Percentiles rank a stretch among this genome's conserved stretches.
Evolutionary conservation across 345 rosid species (phyloP).

Genomic region (Balakata baccata): DNA sequence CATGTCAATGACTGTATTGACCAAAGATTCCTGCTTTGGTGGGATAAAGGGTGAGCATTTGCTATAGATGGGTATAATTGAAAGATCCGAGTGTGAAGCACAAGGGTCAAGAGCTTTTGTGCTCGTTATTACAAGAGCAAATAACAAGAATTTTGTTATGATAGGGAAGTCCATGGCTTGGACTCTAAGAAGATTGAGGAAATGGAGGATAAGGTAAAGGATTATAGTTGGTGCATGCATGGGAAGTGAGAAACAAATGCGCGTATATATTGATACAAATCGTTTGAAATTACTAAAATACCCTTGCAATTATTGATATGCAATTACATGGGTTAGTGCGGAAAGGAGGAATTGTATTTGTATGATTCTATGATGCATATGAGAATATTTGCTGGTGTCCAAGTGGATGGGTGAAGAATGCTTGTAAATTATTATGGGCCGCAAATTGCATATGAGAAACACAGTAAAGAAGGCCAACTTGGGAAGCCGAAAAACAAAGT

Average conservation of each 20-base stretch:
- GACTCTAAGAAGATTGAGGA: neutral
- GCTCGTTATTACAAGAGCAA: constrained; percentile 36
- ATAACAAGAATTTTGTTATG: constrained; percentile 31
- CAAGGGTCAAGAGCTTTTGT: constrained; percentile 48
- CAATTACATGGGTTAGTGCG: neutral
- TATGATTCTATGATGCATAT: too few species aligned
- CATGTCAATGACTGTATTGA: constrained; percentile 58
- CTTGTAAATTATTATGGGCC: constrained; percentile 1
- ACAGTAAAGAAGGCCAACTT: too few species aligned
- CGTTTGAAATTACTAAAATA: constrained; percentile 23
- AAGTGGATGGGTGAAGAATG: neutral
- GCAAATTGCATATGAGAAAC: too few species aligned
- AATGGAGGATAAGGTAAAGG: neutral
- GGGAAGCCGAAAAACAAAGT: too few species aligned
- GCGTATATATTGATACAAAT: constrained; percentile 6
- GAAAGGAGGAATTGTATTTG: neutral
- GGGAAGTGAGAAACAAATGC: neutral
- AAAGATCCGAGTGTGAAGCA: constrained; percentile 43
- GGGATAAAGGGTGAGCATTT: constrained; percentile 73
- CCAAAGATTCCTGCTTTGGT: constrained; percentile 45
- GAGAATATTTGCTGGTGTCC: neutral
- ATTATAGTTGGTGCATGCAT: constrained; percentile 10
- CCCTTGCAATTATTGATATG: constrained; percentile 25
- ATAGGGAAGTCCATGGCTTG: constrained; percentile 44
- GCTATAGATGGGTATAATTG: constrained; percentile 66